These are phyloP conservation scores for Aspergillus sp. DNA, from an alignment of 2,329 filamentous ascomycete genomes.

Conservation along the genomic window DNA sequence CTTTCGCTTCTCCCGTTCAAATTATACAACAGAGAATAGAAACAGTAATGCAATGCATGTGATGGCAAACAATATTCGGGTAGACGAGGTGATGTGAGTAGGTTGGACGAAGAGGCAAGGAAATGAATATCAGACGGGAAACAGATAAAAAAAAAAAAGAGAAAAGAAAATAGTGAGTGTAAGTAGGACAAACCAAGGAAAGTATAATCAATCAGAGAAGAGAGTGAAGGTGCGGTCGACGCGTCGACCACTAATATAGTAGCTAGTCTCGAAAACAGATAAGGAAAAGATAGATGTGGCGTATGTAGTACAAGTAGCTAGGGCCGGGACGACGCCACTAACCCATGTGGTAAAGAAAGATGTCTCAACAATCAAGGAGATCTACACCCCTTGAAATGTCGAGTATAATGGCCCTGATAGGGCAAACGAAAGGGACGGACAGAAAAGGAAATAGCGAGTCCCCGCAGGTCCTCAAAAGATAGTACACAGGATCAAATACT, in stretches of 20 bases:
- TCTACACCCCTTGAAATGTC: neutral
- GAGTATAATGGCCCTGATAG: neutral
- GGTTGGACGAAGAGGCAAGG: neutral
- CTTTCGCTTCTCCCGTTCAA: conserved; percentile 12
- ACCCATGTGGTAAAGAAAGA: neutral
- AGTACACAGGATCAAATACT: conserved; percentile 14
- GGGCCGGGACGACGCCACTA: neutral
- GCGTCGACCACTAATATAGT: neutral
- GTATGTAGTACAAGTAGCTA: conserved; percentile 1
- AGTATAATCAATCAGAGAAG: conserved; percentile 1
- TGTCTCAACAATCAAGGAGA: neutral
- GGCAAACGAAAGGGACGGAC: conserved; percentile 3
- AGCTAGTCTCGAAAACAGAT: neutral
- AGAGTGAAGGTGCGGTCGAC: conserved; percentile 1
- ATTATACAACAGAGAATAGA: conserved; percentile 15
- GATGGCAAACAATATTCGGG: conserved; percentile 7
- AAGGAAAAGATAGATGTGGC: conserved; percentile 1
- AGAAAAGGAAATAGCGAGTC: conserved; percentile 9
- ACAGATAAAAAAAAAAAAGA: conserved; percentile 5
- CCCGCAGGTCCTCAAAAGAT: conserved; percentile 13
- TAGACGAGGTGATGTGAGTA: neutral
- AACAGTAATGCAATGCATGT: conserved; percentile 1
- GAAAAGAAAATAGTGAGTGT: conserved; percentile 5
- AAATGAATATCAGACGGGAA: neutral
- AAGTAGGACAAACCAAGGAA: neutral